phyloP scores from a whole-genome alignment of 1,139 yeast genomes.

The Hyphopichia pseudoburtonii region DNA sequence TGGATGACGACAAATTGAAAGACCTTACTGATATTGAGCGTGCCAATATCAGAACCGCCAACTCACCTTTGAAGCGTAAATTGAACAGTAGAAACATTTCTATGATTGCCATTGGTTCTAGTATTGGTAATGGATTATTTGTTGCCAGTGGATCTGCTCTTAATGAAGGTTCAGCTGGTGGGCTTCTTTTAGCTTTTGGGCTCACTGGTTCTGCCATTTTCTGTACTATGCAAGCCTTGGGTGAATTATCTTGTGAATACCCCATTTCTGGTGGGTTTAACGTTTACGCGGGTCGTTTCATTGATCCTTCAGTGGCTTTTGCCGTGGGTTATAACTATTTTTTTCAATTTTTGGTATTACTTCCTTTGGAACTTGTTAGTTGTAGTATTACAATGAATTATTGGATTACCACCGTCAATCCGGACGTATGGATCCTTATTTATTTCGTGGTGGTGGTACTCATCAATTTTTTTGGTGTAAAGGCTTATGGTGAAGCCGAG shows the following conservation, averaged over 20 bases:
- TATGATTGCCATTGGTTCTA: slow-evolving; percentile 43
- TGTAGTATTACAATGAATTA: slow-evolving; percentile 31
- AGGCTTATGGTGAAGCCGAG: slow-evolving; percentile 37
- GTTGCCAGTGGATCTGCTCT: slow-evolving; percentile 35
- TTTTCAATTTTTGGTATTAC: slow-evolving; percentile 26
- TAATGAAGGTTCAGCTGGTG: slow-evolving; percentile 32
- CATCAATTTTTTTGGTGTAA: slow-evolving; percentile 35
- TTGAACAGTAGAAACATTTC: slow-evolving; percentile 40
- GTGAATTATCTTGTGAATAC: slow-evolving; percentile 33
- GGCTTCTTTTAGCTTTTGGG: slow-evolving; percentile 35
- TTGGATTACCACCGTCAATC: slow-evolving; percentile 29
- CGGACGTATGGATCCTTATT: slow-evolving; percentile 33
- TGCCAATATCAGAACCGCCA: slow-evolving; percentile 33
- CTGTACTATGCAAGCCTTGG: slow-evolving; percentile 35
- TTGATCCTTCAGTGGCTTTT: slow-evolving; percentile 35
- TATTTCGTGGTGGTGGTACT: slow-evolving; percentile 27
- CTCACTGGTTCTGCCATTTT: slow-evolving; percentile 29
- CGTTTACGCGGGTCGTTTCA: slow-evolving; percentile 31
- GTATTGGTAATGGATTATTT: slow-evolving; percentile 44
- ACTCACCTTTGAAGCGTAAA: slow-evolving; percentile 31
- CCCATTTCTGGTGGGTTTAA: slow-evolving; percentile 37
- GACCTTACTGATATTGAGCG: slow-evolving; percentile 27
- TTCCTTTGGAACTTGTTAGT: slow-evolving; percentile 33
- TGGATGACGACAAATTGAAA: slow-evolving; percentile 32
- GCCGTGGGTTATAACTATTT: slow-evolving; percentile 38